These are phyloP conservation scores for Aspergillus fischeri DNA, from an alignment of 2,329 filamentous ascomycete genomes.

Conservation along the genomic window DNA sequence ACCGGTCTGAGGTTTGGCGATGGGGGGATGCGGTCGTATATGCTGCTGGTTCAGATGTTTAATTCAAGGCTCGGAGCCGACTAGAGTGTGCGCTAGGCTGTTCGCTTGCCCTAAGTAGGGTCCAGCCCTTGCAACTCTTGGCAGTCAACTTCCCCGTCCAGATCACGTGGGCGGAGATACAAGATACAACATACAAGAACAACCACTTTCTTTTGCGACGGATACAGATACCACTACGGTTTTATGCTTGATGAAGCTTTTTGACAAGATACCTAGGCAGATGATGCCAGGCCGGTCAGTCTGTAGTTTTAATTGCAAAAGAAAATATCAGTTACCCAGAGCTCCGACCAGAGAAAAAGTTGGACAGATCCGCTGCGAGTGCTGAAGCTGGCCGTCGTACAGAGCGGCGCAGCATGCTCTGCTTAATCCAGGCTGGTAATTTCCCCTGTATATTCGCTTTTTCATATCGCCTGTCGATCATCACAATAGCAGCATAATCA, in stretches of 20 bases:
- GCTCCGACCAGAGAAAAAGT: slow-evolving; percentile 28
- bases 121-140: slow-evolving; percentile 23
- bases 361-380: slow-evolving; percentile 27
- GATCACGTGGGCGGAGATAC: slow-evolving; percentile 2
- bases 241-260: background rate
- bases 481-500: slow-evolving; percentile 86
- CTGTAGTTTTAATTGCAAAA: background rate
- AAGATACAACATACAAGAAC: background rate
- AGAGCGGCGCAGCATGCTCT: slow-evolving; percentile 50
- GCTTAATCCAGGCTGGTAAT: slow-evolving; percentile 83
- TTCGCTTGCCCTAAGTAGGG: slow-evolving; percentile 36
- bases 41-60: slow-evolving; percentile 32
- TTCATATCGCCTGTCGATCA: slow-evolving; percentile 78
- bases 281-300: background rate
- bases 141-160: background rate
- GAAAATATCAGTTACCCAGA: background rate
- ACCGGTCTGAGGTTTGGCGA: slow-evolving; percentile 35
- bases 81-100: slow-evolving; percentile 37
- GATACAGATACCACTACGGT: background rate
- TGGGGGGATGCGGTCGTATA: slow-evolving; percentile 29
- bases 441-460: slow-evolving; percentile 69
- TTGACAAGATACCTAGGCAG: background rate
- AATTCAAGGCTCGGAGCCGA: slow-evolving; percentile 30
- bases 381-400: slow-evolving; percentile 20
- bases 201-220: background rate